These are phyloP conservation scores for Populus hybrid DNA, from an alignment of 441 rosid genomes.

Conservation along the genomic window DNA sequence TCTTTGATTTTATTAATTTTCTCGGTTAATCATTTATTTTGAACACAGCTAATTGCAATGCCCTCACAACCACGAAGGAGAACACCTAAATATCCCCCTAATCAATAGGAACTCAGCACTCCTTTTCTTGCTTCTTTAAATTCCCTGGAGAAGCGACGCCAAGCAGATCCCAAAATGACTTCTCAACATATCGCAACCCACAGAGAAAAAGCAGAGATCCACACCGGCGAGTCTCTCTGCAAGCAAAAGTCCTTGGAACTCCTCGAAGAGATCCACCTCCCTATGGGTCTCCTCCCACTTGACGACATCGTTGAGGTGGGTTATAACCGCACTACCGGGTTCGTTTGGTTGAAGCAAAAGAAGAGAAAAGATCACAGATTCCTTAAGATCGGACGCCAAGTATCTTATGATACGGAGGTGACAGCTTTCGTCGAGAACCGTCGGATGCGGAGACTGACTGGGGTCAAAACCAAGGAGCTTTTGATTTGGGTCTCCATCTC, in stretches of 20 bases:
- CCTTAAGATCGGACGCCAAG: slow-evolving; percentile 36
- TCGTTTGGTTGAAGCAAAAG: slow-evolving; percentile 49
- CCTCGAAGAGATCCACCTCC: slow-evolving; percentile 44
- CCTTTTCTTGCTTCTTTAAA: neutral
- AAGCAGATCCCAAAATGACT: slow-evolving; percentile 18
- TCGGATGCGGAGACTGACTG: slow-evolving; percentile 44
- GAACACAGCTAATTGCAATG: too few relatives aligned
- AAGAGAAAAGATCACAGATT: slow-evolving; percentile 45
- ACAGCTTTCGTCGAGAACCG: slow-evolving; percentile 56
- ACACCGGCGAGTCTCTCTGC: slow-evolving; percentile 45
- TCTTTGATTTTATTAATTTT: too few relatives aligned
- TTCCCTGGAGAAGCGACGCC: neutral
- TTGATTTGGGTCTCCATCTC: slow-evolving; percentile 56
- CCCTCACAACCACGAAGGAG: too few relatives aligned
- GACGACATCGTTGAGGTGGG: slow-evolving; percentile 62
- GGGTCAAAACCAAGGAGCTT: slow-evolving; percentile 61
- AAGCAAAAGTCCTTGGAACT: slow-evolving; percentile 45
- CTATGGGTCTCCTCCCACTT: slow-evolving; percentile 56
- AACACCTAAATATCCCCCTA: neutral
- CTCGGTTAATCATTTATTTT: too few relatives aligned
- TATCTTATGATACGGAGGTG: slow-evolving; percentile 50
- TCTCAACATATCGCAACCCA: slow-evolving; percentile 29
- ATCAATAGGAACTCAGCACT: neutral
- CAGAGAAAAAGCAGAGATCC: slow-evolving; percentile 50
- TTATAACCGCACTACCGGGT: slow-evolving; percentile 43